A percentile compares a stretch with the other conserved stretches of the same genome.
Evolutionary conservation across 2,329 filamentous ascomycete genomes (phyloP).

Genomic region (Talaromyces sp.): DNA sequence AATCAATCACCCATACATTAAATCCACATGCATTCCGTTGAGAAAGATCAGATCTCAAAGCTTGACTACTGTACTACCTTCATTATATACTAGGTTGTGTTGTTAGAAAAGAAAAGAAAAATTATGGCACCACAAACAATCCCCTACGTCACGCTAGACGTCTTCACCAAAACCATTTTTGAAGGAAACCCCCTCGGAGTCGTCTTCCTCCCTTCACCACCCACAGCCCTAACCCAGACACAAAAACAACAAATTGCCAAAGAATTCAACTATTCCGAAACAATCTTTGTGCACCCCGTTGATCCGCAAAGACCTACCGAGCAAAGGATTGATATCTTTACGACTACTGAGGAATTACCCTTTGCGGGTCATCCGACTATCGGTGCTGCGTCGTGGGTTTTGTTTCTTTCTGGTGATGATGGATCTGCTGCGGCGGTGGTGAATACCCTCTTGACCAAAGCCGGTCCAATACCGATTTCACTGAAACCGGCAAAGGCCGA

Average conservation of each 20-base stretch:
- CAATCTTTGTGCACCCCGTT: conserved; percentile 48
- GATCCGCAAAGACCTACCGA: conserved; percentile 16
- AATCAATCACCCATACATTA: neutral
- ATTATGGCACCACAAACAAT: conserved; percentile 4
- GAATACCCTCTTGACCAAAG: conserved; percentile 49
- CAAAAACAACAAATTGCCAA: conserved; percentile 51
- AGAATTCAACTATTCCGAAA: conserved; percentile 57
- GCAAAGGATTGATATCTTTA: conserved; percentile 50
- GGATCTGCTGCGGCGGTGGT: conserved; percentile 12
- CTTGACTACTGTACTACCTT: neutral
- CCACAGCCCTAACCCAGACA: conserved; percentile 38
- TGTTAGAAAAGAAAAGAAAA: too few relatives aligned
- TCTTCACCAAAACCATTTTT: conserved; percentile 40
- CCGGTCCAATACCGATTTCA: conserved; percentile 51
- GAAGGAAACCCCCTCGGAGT: conserved; percentile 54
- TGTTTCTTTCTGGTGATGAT: conserved; percentile 22
- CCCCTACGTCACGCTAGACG: conserved; percentile 32
- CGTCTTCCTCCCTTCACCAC: conserved; percentile 40
- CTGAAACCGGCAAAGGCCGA: conserved; percentile 10
- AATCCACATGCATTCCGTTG: neutral
- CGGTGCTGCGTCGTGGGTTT: conserved; percentile 49
- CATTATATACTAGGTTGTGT: too few relatives aligned
- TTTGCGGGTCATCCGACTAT: conserved; percentile 57
- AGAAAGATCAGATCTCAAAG: neutral
- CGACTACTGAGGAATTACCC: conserved; percentile 46